These are phyloP conservation scores for Neurospora sp. DNA, from an alignment of 495 filamentous ascomycete species.

Conservation along the genomic window DNA sequence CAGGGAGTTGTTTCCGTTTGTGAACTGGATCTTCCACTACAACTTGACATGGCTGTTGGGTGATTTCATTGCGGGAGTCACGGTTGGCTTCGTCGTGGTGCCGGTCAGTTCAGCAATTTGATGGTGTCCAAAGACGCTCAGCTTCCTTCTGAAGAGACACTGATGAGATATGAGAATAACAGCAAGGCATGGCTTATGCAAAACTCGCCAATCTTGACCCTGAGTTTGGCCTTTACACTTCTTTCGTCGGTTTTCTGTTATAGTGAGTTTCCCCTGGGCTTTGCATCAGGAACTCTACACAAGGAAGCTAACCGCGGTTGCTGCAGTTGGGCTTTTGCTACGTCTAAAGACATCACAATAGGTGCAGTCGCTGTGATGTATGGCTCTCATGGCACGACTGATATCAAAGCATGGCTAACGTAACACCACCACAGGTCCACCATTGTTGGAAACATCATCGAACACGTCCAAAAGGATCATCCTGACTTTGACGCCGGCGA, in stretches of 20 bases:
- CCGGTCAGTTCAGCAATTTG: neutral
- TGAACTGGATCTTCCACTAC: constrained; percentile 42
- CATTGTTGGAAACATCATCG: constrained; percentile 67
- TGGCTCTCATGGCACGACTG: neutral
- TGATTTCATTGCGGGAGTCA: constrained; percentile 34
- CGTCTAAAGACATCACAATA: constrained; percentile 61
- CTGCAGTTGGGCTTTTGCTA: constrained; percentile 49
- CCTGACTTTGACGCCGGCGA: constrained; percentile 24
- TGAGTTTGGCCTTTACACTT: constrained; percentile 57
- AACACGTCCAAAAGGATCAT: constrained; percentile 38
- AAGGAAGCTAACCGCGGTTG: neutral
- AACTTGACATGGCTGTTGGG: constrained; percentile 41
- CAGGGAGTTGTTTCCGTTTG: constrained; percentile 35
- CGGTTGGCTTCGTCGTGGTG: constrained; percentile 23
- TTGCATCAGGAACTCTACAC: neutral
- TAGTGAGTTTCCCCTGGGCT: constrained; percentile 21
- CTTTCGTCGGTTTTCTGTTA: constrained; percentile 55
- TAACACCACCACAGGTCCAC: constrained; percentile 54
- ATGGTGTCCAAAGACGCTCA: neutral
- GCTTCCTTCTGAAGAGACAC: constrained; percentile 21
- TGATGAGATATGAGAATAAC: constrained; percentile 41
- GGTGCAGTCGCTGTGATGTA: constrained; percentile 37
- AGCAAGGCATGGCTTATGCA: constrained; percentile 58
- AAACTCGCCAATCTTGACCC: constrained; percentile 45
- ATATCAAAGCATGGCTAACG: neutral